Evolutionary conservation across 176 grass and related monocot species (phyloP), one percentile per base, ranked within the genome.

Genomic region (Pontederia crassipes): DNA sequence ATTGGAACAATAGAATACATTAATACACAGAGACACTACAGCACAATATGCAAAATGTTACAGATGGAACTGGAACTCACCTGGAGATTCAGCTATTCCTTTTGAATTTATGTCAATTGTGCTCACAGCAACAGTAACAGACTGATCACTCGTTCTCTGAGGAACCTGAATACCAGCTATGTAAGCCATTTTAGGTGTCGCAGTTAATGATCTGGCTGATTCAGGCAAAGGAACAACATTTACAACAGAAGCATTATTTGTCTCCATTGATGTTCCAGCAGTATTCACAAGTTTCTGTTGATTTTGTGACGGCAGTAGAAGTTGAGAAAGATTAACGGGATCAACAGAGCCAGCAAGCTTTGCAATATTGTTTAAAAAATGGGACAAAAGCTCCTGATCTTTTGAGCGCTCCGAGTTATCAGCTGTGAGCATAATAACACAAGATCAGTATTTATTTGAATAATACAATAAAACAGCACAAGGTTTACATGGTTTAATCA

Each of bases 341-440:
- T 98, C 88, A 78, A 87, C 82, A 71, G 94, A 89, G 48, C 84
- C 83, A 55, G 94, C 81, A 78, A 89, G 64, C 58, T 48, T 79
- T 15, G 84, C 81, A 32, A 98, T 77, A 61, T 83, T 92, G 70
- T 67, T 85, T 74, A 73, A 80, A 62, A 98, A 68, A 79, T 83
- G 71, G 32, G 82, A 78, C 65, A 87, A 52, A 52, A 83, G 57
- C 45, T 98, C 94, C 74, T 83, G 87, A 75, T 81, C 58, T 50
- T 83, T 82, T 73, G 79, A 70, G 64, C 65, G 62, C 48, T 80
- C 87, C 49, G 73, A 62, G 65, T 56, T 86, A 57, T 81, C 78
- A 80, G 94, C 94, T 98, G 84, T 58, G 73, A 81, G 48, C 8
- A 28, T 16, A 66, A 67, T 57, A 55, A 7, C 46, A 70, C 58